Evolutionary conservation across 1,284 basidiomycete genomes (phyloP).

Genomic region (Tylopilus sp.): DNA sequence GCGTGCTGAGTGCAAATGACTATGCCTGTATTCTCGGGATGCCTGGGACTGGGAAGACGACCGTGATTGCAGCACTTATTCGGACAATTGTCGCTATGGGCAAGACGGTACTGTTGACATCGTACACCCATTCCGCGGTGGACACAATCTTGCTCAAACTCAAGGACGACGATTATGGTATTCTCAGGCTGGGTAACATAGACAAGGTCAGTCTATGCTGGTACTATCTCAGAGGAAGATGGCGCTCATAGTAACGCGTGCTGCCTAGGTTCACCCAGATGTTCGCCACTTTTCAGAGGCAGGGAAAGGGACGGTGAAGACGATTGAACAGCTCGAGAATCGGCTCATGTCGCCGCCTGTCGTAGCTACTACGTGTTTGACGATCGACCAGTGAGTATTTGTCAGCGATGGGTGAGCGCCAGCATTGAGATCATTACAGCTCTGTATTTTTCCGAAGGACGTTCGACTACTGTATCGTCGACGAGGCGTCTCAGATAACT

Average conservation of each 20-base stretch:
- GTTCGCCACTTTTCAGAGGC: constrained; percentile 79
- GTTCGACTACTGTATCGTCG: constrained; percentile 98
- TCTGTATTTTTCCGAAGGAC: constrained; percentile 85
- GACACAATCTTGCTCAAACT: constrained; percentile 94
- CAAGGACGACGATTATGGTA: constrained; percentile 71
- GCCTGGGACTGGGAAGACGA: constrained; percentile 99
- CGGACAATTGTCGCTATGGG: constrained; percentile 81
- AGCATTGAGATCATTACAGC: constrained; percentile 52
- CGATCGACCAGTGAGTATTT: constrained; percentile 88
- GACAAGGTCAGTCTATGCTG: constrained; percentile 78
- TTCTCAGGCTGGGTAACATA: constrained; percentile 89
- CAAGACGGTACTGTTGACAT: constrained; percentile 90
- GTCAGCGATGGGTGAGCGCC: not conserved
- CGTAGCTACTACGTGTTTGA: constrained; percentile 95
- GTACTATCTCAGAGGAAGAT: not conserved
- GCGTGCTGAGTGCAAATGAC: constrained; percentile 85
- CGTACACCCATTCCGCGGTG: constrained; percentile 98
- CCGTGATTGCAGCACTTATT: constrained; percentile 92
- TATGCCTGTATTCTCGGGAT: constrained; percentile 96
- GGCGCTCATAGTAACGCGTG: constrained; percentile 10
- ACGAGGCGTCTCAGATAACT: constrained; percentile 98
- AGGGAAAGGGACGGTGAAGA: constrained; percentile 63
- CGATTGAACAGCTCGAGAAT: constrained; percentile 82
- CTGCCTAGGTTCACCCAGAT: constrained; percentile 79
- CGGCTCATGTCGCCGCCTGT: constrained; percentile 90